Evolutionary conservation across 2,329 filamentous ascomycete genomes (phyloP).

Genomic region (Mycosphaerella sp.): DNA sequence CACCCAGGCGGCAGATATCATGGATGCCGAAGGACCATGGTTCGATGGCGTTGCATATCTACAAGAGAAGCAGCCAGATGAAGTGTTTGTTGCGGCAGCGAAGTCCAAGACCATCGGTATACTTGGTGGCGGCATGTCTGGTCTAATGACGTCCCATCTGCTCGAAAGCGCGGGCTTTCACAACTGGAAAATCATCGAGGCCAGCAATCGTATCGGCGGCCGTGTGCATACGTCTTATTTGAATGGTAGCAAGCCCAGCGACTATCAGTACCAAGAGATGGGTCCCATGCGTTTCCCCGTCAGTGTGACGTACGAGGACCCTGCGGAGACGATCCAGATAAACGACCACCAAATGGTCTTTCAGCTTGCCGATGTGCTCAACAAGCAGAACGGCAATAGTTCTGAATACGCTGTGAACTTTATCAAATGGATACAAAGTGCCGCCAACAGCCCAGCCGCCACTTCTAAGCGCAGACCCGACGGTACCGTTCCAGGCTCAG

Average conservation of each 20-base stretch:
- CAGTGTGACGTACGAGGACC: slow-evolving; percentile 43
- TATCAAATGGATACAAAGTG: slow-evolving; percentile 56
- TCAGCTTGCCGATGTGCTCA: slow-evolving; percentile 55
- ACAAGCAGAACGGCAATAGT: slow-evolving; percentile 52
- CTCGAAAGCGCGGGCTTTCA: slow-evolving; percentile 51
- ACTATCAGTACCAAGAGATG: slow-evolving; percentile 64
- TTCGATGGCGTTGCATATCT: slow-evolving; percentile 60
- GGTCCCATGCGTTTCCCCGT: slow-evolving; percentile 61
- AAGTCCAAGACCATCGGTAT: slow-evolving; percentile 58
- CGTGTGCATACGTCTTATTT: slow-evolving; percentile 60
- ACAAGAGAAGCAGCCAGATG: slow-evolving; percentile 48
- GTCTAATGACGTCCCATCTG: slow-evolving; percentile 52
- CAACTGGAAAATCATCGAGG: slow-evolving; percentile 58
- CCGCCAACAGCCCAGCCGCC: slow-evolving; percentile 48
- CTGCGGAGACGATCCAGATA: slow-evolving; percentile 54
- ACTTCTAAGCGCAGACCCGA: slow-evolving; percentile 46
- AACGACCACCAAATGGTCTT: slow-evolving; percentile 60
- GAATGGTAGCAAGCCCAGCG: slow-evolving; percentile 50
- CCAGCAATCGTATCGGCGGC: slow-evolving; percentile 55
- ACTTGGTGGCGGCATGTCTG: slow-evolving; percentile 60
- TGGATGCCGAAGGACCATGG: slow-evolving; percentile 55
- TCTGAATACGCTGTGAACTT: slow-evolving; percentile 50
- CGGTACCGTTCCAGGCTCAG: slow-evolving; percentile 49
- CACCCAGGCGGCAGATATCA: slow-evolving; percentile 40
- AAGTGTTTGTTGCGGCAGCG: slow-evolving; percentile 48